Percentiles rank a stretch among this genome's conserved stretches.
phyloP scores from a whole-genome alignment of 2,329 filamentous ascomycete species.

The Xylariaceae sp. region DNA sequence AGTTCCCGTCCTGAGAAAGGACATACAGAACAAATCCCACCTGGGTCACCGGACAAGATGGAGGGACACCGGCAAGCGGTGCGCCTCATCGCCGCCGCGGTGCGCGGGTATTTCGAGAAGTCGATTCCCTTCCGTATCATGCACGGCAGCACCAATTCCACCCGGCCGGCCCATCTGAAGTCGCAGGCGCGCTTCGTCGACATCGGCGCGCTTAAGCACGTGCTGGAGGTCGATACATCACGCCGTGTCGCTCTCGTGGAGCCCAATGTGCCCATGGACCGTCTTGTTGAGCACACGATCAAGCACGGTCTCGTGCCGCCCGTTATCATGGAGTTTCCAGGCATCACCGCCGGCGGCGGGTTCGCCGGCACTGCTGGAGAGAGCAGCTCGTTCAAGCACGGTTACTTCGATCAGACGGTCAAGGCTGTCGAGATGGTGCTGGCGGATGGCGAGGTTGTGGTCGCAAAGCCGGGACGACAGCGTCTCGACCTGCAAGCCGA shows the following conservation, averaged over 20 bases:
- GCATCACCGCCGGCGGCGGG: slow-evolving; percentile 67
- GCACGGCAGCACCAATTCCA: slow-evolving; percentile 74
- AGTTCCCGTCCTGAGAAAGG: no score
- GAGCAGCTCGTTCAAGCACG: slow-evolving; percentile 63
- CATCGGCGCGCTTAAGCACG: slow-evolving; percentile 58
- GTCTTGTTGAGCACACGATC: slow-evolving; percentile 60
- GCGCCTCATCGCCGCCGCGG: slow-evolving; percentile 41
- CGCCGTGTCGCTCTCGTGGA: slow-evolving; percentile 60
- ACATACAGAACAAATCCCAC: background rate
- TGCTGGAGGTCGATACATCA: slow-evolving; percentile 55
- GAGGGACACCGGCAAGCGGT: slow-evolving; percentile 47
- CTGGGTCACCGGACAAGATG: slow-evolving; percentile 31
- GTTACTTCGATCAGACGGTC: slow-evolving; percentile 64
- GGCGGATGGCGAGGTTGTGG: slow-evolving; percentile 58
- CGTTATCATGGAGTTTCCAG: slow-evolving; percentile 71
- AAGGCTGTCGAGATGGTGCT: slow-evolving; percentile 63
- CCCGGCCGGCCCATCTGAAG: slow-evolving; percentile 46
- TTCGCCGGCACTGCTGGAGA: slow-evolving; percentile 68
- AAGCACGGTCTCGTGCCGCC: slow-evolving; percentile 61
- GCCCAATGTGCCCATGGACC: slow-evolving; percentile 71
- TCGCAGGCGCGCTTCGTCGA: slow-evolving; percentile 47
- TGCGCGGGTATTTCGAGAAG: slow-evolving; percentile 44
- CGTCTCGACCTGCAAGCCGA: background rate
- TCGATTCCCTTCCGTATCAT: slow-evolving; percentile 63
- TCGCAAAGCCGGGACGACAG: slow-evolving; percentile 34